Evolutionary conservation across 1,139 yeast genomes (phyloP), one percentile per base, ranked within the genome.

Genomic region (Suhomyces taliae): DNA sequence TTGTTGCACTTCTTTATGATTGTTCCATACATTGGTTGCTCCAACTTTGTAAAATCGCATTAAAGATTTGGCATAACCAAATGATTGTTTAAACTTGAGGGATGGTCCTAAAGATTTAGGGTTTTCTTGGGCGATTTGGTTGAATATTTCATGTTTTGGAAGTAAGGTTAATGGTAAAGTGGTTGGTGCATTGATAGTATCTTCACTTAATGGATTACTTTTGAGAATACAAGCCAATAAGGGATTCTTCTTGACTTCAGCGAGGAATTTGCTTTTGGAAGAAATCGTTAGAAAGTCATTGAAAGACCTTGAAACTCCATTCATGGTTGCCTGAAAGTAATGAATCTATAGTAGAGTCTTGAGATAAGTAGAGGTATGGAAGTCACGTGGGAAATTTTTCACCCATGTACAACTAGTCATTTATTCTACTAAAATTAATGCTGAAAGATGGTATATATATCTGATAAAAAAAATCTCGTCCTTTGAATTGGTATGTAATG

Each of bases 41-140:
- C 88, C 89, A 0, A 61, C 56, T 51, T 76, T 78, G 63, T 82
- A 82, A 59, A 83, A 83, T 3, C 54, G 53, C 33, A 73, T 57
- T 41, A 79, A 52, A 0, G 65, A 51, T 55, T 75, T 77, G 19
- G 73, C 79, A 55, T 70, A 79, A 0, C 65, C 65, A 8, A 60
- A 53, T 27, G 61, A 60, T 54, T 77, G 81, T 47, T 66, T 69
- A 27, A 65, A 27, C 48, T 66, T 67, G 41, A 77, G 57, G 1
- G 44, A 11, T 0, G 58, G 0, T 0, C 67, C 64, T 2, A 46
- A 34, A 3, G 52, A 51, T 0, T 54, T 54, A 3, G 68, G 63
- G 45, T 64, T 59, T 5, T 48, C 58, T 26, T 27, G 40, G 1
- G 52, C 47, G 3, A 74, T 65, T 39, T 70, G 64, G n/a, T 59